A percentile compares a stretch with the other conserved stretches of the same genome.
These are phyloP conservation scores for Spongospora subterranea DNA, from an alignment of 208 protist genomes.

Conservation along the genomic window DNA sequence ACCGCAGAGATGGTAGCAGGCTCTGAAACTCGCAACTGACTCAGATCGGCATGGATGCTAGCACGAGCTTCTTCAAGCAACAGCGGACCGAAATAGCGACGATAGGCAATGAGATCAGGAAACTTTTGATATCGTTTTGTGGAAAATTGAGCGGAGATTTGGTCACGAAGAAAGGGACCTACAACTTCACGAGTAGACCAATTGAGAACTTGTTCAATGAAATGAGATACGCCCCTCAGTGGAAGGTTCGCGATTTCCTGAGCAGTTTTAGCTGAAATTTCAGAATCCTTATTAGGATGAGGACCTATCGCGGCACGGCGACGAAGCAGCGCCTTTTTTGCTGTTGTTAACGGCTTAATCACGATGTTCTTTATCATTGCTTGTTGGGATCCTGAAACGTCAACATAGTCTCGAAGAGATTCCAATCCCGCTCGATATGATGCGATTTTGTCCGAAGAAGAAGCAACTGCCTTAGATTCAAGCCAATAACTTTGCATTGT, in stretches of 20 bases:
- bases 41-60: background rate
- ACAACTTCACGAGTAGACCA: background rate
- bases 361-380: background rate
- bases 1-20: background rate
- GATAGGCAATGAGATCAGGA: background rate
- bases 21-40: background rate
- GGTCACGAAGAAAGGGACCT: background rate
- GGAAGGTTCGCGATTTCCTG: background rate
- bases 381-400: background rate
- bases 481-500: background rate
- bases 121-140: background rate
- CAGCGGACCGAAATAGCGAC: background rate
- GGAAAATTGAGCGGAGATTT: background rate
- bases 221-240: background rate
- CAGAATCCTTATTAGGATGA: background rate
- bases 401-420: background rate
- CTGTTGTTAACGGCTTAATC: background rate
- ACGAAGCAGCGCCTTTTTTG: background rate
- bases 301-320: background rate
- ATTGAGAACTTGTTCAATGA: background rate
- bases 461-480: background rate
- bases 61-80: background rate
- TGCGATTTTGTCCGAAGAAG: background rate
- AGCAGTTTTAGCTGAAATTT: background rate
- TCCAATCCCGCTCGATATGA: constrained; percentile 22